Percentiles rank a stretch among this genome's conserved stretches.
Conservation (phyloP, 2,329 filamentous ascomycete genomes). For the Xylariaceae sp. region DNA sequence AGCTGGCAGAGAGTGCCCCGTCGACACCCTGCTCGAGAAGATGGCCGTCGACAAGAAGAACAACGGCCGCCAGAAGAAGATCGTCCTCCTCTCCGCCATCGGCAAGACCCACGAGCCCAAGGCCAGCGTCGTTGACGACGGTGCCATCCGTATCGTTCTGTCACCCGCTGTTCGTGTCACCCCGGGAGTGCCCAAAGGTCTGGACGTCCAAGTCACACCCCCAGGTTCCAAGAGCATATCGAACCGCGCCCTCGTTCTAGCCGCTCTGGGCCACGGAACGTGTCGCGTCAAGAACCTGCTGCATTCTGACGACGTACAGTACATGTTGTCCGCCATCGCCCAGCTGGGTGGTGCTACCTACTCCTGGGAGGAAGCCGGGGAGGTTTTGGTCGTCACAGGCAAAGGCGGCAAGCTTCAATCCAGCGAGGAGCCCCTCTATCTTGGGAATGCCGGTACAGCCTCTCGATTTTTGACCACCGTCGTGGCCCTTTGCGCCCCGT, state of each 20-base stretch:
- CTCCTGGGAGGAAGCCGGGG: constrained; percentile 91
- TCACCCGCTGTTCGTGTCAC: constrained; percentile 72
- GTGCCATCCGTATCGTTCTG: constrained; percentile 75
- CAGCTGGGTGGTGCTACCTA: constrained; percentile 83
- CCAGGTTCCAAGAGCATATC: constrained; percentile 98
- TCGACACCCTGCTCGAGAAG: constrained; percentile 80
- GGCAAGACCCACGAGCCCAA: constrained; percentile 82
- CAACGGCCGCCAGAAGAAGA: constrained; percentile 89
- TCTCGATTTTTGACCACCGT: constrained; percentile 94
- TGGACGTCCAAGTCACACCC: constrained; percentile 74
- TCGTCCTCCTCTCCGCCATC: constrained; percentile 87
- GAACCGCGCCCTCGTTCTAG: constrained; percentile 89
- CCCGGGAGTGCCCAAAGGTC: constrained; percentile 63
- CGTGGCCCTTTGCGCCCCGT: constrained; percentile 72
- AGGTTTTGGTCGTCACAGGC: constrained; percentile 81
- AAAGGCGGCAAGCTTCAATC: constrained; percentile 84
- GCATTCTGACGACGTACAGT: constrained; percentile 95
- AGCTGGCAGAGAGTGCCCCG: constrained; percentile 81
- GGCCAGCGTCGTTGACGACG: constrained; percentile 85
- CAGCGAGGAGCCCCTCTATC: constrained; percentile 73
- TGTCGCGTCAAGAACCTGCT: constrained; percentile 89
- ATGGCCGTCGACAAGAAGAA: constrained; percentile 99
- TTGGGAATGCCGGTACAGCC: constrained; percentile 94
- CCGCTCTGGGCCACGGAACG: constrained; percentile 79
- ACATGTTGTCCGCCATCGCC: constrained; percentile 90